A percentile compares a stretch with the other conserved stretches of the same genome.
Evolutionary conservation across 2,329 filamentous ascomycete genomes (phyloP).

Genomic region (Cladophialophora yegresii): DNA sequence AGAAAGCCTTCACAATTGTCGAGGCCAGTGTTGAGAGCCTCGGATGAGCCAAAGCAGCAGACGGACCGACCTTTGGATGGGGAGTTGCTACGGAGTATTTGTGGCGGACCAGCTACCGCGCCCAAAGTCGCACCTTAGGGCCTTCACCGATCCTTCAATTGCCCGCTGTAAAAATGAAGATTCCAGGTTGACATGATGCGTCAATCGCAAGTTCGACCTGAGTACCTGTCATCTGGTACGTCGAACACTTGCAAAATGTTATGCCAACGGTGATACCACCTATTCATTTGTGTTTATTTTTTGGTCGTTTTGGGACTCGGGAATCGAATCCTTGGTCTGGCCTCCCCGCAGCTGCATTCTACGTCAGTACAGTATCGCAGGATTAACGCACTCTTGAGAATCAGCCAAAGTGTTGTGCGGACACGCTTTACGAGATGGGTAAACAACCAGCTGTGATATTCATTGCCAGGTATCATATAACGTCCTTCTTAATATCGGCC

Average conservation of each 20-base stretch:
- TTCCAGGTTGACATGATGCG: background rate
- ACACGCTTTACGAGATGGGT: slow-evolving; percentile 37
- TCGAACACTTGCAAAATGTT: slow-evolving; percentile 3
- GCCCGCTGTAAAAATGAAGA: background rate
- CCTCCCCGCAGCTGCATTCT: background rate
- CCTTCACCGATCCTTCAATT: slow-evolving; percentile 6
- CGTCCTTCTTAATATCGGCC: background rate
- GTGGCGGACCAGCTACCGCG: slow-evolving; percentile 4
- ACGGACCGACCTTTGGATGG: slow-evolving; percentile 13
- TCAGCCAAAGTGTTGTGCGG: background rate
- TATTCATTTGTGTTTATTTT: background rate
- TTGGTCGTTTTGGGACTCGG: background rate
- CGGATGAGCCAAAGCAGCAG: slow-evolving; percentile 7
- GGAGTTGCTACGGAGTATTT: slow-evolving; percentile 1
- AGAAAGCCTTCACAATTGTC: background rate
- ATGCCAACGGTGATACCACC: background rate
- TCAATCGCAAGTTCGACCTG: background rate
- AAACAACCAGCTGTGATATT: slow-evolving; percentile 48
- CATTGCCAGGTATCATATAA: slow-evolving; percentile 44
- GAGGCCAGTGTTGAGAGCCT: background rate
- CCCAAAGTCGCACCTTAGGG: background rate
- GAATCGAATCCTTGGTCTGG: background rate
- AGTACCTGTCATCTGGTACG: slow-evolving; percentile 10
- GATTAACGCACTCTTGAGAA: background rate
- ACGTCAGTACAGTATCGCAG: background rate